Evolutionary conservation across 148 eudicot species (phyloP), one percentile per base, ranked within the genome.

Genomic region (Talinum fruticosum): DNA sequence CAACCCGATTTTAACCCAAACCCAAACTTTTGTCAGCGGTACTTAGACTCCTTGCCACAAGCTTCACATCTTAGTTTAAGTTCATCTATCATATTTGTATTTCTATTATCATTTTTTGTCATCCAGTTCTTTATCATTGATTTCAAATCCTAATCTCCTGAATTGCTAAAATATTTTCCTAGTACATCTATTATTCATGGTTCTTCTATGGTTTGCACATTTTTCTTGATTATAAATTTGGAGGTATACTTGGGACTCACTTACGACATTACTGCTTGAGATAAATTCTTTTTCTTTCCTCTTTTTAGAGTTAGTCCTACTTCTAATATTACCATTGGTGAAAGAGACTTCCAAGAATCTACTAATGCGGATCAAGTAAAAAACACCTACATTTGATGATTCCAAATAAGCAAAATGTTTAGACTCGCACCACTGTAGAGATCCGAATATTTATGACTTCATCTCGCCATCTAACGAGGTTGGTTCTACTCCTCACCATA

Each of bases 361-460:
- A 0, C 29, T 26, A 73, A 66, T 32, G 71, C 38, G 69, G 85
- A 53, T 41, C 14, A 67, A 66, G 36, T 8, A 10, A 38, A 71
- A 64, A 68, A 49, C 36, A n/a, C n/a, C 75, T 10, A 14, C 78
- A 4, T 7, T 15, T 23, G 75, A 49, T 41, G 65, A 75, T 2
- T 53, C 80, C 14, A 5, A 35, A 28, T 78, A 75, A 61, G 32
- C 57, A 57, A 41, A 51, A 8, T 35, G 68, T 70, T 15, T 10
- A 30, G 64, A 51, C 75, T 3, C 73, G 0, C 68, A 62, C 68
- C 84, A 86, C 53, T 73, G 66, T 36, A 76, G 86, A 81, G 88
- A 85, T 41, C 88, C 84, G 72, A 86, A 86, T 38, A 82, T 83
- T 62, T 75, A 86, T 13, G 81, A 81, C 78, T 86, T 83, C 66